phyloP scores from a whole-genome alignment of 768 basidiomycete species.

The Naematelia encephala region DNA sequence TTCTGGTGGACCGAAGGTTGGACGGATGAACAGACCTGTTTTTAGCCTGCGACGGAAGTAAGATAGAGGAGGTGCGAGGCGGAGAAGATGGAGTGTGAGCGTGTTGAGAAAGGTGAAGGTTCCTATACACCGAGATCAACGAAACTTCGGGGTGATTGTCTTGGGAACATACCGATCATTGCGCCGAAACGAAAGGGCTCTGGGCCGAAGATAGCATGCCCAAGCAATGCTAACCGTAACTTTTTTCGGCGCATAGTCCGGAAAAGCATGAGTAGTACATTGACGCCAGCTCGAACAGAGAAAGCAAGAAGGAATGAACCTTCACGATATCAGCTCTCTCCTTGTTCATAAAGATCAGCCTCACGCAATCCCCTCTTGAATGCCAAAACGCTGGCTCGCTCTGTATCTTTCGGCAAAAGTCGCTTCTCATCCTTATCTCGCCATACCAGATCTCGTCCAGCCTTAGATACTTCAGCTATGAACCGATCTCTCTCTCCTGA shows the following conservation, averaged over 20 bases:
- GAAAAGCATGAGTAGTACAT: conserved; percentile 72
- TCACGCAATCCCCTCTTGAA: conserved; percentile 40
- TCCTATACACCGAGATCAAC: conserved; percentile 16
- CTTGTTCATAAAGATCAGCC: conserved; percentile 2
- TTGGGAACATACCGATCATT: conserved; percentile 72
- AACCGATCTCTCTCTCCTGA: conserved; percentile 29
- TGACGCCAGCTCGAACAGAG: conserved; percentile 75
- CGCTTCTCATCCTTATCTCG: conserved; percentile 37
- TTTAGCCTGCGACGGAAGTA: conserved; percentile 38
- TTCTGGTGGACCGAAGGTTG: conserved; percentile 47
- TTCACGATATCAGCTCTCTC: conserved; percentile 45
- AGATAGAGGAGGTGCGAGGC: conserved; percentile 44
- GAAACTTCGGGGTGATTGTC: too few relatives aligned
- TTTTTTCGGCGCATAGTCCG: conserved; percentile 62
- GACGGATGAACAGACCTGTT: conserved; percentile 26
- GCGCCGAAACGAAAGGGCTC: conserved; percentile 81
- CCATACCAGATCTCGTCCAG: conserved; percentile 46
- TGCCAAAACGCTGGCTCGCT: conserved; percentile 46
- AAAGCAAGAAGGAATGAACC: conserved; percentile 80
- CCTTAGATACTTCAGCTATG: conserved; percentile 31
- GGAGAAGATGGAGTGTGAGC: conserved; percentile 45
- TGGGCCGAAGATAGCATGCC: conserved; percentile 75
- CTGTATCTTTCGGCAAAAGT: conserved; percentile 43
- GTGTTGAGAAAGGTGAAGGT: conserved; percentile 50
- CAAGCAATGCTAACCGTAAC: conserved; percentile 64